These are phyloP conservation scores for Cercospora beticola DNA, from an alignment of 2,329 filamentous ascomycete species.

Conservation along the genomic window DNA sequence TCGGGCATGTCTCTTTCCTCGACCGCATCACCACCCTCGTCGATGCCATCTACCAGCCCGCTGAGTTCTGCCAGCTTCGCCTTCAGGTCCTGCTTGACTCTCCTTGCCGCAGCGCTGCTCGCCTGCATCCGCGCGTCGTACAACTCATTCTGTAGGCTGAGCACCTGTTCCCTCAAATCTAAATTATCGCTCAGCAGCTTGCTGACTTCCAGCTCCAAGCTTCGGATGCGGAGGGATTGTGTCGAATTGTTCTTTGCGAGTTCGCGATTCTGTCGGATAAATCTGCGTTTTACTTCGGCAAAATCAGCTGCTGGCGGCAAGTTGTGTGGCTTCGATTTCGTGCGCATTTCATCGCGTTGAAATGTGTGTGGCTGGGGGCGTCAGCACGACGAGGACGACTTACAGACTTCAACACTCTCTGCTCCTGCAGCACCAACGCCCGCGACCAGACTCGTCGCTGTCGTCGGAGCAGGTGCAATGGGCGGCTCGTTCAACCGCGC, in stretches of 20 bases:
- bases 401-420: slow-evolving; percentile 71
- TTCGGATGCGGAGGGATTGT: slow-evolving; percentile 74
- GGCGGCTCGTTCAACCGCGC: slow-evolving; percentile 77
- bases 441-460: slow-evolving; percentile 18
- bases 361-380: slow-evolving; percentile 4
- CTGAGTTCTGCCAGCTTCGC: slow-evolving; percentile 70
- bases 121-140: slow-evolving; percentile 58
- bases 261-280: slow-evolving; percentile 80
- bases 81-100: slow-evolving; percentile 70
- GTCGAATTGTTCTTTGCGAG: slow-evolving; percentile 74
- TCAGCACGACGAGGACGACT: slow-evolving; percentile 39
- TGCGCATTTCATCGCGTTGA: slow-evolving; percentile 32
- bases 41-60: slow-evolving; percentile 65
- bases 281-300: slow-evolving; percentile 69
- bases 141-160: slow-evolving; percentile 67
- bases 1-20: slow-evolving; percentile 10
- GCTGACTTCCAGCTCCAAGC: slow-evolving; percentile 72
- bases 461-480: slow-evolving; percentile 47
- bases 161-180: slow-evolving; percentile 66
- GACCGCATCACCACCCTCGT: slow-evolving; percentile 38
- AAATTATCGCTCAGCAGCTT: slow-evolving; percentile 78
- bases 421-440: slow-evolving; percentile 29
- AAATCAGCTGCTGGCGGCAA: slow-evolving; percentile 32
- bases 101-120: slow-evolving; percentile 62
- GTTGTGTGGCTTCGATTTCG: slow-evolving; percentile 30